Evolutionary conservation across 1,284 basidiomycete species (phyloP).

Genomic region (Tilletia setariae): DNA sequence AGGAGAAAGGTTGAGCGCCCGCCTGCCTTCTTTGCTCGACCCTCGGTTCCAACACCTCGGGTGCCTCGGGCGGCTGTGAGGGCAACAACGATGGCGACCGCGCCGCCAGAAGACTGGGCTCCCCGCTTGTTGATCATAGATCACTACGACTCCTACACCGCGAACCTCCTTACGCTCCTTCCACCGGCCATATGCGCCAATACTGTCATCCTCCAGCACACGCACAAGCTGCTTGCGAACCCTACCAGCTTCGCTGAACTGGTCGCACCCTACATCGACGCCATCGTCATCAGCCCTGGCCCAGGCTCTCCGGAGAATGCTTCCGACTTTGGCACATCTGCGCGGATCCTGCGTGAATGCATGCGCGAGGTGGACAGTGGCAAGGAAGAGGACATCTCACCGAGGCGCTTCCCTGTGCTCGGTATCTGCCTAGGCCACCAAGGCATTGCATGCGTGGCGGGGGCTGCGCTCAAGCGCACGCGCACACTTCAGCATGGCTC

Average conservation of each 20-base stretch:
- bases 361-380: not conserved
- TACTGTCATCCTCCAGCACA: slow-evolving; percentile 46
- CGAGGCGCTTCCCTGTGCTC: slow-evolving; percentile 66
- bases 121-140: slow-evolving; percentile 50
- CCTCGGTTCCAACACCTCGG: too few species aligned
- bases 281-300: slow-evolving; percentile 48
- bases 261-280: slow-evolving; percentile 47
- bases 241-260: slow-evolving; percentile 26
- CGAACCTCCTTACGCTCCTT: slow-evolving; percentile 45
- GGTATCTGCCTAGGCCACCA: slow-evolving; percentile 91
- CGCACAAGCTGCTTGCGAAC: slow-evolving; percentile 33
- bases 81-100: not conserved
- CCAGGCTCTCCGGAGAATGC: slow-evolving; percentile 42
- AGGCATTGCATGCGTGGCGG: slow-evolving; percentile 75
- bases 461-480: slow-evolving; percentile 58
- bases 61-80: not conserved
- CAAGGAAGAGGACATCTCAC: slow-evolving; percentile 2
- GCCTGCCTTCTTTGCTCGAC: too few species aligned
- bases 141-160: slow-evolving; percentile 53
- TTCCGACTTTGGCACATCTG: slow-evolving; percentile 45
- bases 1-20: too few species aligned
- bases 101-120: slow-evolving; percentile 17
- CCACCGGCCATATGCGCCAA: slow-evolving; percentile 15
- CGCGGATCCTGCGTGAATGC: slow-evolving; percentile 31
- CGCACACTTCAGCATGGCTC: slow-evolving; percentile 39